Evolutionary conservation across 169 alveolate species (phyloP).

Genomic region (Hammondia hammondi): DNA sequence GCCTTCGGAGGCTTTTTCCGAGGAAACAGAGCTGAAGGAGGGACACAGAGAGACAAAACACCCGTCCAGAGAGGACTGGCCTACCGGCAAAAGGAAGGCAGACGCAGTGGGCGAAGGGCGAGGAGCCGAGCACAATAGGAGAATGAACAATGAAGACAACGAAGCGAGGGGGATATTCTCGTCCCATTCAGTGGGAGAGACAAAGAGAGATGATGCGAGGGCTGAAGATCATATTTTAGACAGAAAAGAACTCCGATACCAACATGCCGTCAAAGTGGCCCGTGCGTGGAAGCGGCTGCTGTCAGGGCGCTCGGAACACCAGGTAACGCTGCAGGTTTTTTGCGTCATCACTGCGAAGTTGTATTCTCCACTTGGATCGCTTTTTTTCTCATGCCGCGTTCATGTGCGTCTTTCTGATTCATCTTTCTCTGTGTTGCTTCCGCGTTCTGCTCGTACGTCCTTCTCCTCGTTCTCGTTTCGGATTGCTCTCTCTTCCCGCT

Average conservation of each 20-base stretch:
- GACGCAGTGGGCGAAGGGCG: neutral
- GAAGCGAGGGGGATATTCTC: neutral
- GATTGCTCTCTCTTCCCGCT: too few species aligned
- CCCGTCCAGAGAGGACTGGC: neutral
- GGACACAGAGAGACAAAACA: neutral
- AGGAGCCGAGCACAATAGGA: too few species aligned
- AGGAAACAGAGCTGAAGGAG: neutral
- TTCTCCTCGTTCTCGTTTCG: too few species aligned
- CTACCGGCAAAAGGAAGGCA: neutral
- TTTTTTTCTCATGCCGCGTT: neutral
- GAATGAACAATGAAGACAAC: too few species aligned
- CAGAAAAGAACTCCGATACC: neutral
- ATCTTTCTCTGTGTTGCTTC: too few species aligned
- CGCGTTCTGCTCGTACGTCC: too few species aligned
- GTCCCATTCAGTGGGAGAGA: neutral
- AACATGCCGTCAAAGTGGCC: neutral
- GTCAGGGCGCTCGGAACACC: neutral
- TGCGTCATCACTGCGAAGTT: neutral
- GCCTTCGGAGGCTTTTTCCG: constrained; percentile 1
- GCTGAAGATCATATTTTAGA: neutral
- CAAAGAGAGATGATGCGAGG: neutral
- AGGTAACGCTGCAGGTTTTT: neutral
- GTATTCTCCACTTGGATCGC: neutral
- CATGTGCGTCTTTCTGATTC: too few species aligned
- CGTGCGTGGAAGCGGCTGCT: neutral